Conservation (phyloP, 1,284 basidiomycete species). For the Sporisorium sorghi region DNA sequence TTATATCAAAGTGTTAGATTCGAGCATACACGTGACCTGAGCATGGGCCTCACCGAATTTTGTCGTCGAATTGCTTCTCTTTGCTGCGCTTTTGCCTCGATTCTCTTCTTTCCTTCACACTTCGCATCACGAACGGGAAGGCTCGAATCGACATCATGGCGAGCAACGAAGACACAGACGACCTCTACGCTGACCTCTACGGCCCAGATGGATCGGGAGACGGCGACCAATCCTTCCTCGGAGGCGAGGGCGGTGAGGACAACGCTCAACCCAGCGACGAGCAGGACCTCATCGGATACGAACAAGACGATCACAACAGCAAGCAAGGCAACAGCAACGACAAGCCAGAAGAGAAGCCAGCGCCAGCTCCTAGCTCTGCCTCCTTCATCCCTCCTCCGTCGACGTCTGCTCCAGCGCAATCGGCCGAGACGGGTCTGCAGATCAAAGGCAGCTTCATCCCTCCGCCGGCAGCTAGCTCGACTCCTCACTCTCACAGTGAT, state of each 20-base stretch:
- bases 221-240: too few relatives aligned
- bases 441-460: slow-evolving; percentile 53
- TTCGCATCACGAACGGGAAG: too few relatives aligned
- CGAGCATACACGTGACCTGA: slow-evolving; percentile 24
- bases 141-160: slow-evolving; percentile 30
- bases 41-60: slow-evolving; percentile 27
- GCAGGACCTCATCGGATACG: slow-evolving; percentile 46
- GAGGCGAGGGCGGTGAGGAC: slow-evolving; percentile 19
- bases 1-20: slow-evolving; percentile 8
- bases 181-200: slow-evolving; percentile 63
- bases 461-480: slow-evolving; percentile 18
- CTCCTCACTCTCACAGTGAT: slow-evolving; percentile 32
- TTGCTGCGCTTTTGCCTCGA: background rate
- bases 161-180: slow-evolving; percentile 55
- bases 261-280: slow-evolving; percentile 28
- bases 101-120: background rate
- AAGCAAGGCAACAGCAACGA: slow-evolving; percentile 10
- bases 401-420: slow-evolving; percentile 23
- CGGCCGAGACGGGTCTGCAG: slow-evolving; percentile 30
- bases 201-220: slow-evolving; percentile 37
- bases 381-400: slow-evolving; percentile 44
- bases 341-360: slow-evolving; percentile 9
- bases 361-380: slow-evolving; percentile 9
- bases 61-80: background rate
- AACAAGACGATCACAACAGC: slow-evolving; percentile 25